Conservation (phyloP, 2,329 filamentous ascomycete genomes). For the Xylariales sp. region DNA sequence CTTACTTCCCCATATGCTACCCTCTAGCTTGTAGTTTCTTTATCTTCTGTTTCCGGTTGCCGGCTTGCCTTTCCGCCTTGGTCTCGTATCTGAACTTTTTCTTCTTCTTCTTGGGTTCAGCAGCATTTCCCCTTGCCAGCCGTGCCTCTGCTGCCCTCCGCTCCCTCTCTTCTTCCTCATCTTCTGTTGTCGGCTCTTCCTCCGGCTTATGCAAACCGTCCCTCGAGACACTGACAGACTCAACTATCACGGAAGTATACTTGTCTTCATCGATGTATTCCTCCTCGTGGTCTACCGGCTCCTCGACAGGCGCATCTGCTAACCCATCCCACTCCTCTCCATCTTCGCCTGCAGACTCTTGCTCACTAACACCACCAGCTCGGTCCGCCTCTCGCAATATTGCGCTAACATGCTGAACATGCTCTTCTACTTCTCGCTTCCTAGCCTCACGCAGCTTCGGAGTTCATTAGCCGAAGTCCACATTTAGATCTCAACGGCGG, state of each 20-base stretch:
- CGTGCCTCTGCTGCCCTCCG: slow-evolving; percentile 30
- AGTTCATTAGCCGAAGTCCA: not conserved
- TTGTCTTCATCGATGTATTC: slow-evolving; percentile 96
- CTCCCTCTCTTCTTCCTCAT: slow-evolving; percentile 28
- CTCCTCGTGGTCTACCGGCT: slow-evolving; percentile 72
- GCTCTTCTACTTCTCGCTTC: slow-evolving; percentile 73
- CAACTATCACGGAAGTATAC: slow-evolving; percentile 91
- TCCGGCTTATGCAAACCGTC: slow-evolving; percentile 62
- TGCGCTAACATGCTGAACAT: slow-evolving; percentile 71
- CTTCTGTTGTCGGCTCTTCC: slow-evolving; percentile 32
- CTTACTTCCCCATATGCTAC: too few species aligned
- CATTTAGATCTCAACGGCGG: too few species aligned
- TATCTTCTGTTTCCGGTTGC: slow-evolving; percentile 64
- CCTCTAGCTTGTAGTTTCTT: slow-evolving; percentile 40
- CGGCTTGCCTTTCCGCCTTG: slow-evolving; percentile 76
- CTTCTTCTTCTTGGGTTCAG: slow-evolving; percentile 70
- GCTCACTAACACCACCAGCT: slow-evolving; percentile 34
- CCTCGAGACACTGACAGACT: slow-evolving; percentile 75
- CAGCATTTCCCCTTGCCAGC: slow-evolving; percentile 42
- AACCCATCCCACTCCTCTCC: slow-evolving; percentile 61
- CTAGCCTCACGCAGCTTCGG: slow-evolving; percentile 76
- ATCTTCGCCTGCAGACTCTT: slow-evolving; percentile 19
- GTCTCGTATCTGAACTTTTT: slow-evolving; percentile 93
- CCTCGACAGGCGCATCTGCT: slow-evolving; percentile 39
- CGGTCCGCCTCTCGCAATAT: slow-evolving; percentile 60